A percentile compares a stretch with the other conserved stretches of the same genome.
phyloP scores from a whole-genome alignment of 352 stramenopile genomes.

The Thraustochytrium striatum region DNA sequence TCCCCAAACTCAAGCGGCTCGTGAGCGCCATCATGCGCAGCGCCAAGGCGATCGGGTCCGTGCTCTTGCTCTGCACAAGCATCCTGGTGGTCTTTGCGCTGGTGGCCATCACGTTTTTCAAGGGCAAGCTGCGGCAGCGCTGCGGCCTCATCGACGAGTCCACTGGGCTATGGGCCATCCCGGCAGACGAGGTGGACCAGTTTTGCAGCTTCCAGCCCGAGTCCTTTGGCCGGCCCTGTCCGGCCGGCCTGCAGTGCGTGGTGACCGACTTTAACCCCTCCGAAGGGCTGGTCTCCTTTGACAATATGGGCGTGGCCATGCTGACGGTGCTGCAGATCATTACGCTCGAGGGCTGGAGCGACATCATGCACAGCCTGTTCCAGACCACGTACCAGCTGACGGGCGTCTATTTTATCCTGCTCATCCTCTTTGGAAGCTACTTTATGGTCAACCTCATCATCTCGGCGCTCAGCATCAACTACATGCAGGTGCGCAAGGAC shows the following conservation, averaged over 20 bases:
- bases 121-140: slow-evolving; percentile 47
- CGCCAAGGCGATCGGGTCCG: slow-evolving; percentile 18
- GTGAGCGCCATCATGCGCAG: slow-evolving; percentile 21
- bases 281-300: slow-evolving; percentile 72
- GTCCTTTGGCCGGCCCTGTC: not conserved
- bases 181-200: slow-evolving; percentile 5
- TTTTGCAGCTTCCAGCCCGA: slow-evolving; percentile 22
- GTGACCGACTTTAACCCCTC: slow-evolving; percentile 28
- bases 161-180: slow-evolving; percentile 28
- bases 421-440: slow-evolving; percentile 78
- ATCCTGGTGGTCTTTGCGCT: slow-evolving; percentile 26
- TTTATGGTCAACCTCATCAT: slow-evolving; percentile 81
- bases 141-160: not conserved
- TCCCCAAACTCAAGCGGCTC: slow-evolving; percentile 7
- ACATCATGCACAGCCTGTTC: slow-evolving; percentile 76
- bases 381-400: slow-evolving; percentile 63
- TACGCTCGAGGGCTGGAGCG: slow-evolving; percentile 75
- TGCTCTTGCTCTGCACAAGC: slow-evolving; percentile 8
- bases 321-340: slow-evolving; percentile 80
- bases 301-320: slow-evolving; percentile 70
- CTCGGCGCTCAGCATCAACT: slow-evolving; percentile 64
- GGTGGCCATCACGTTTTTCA: slow-evolving; percentile 43
- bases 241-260: slow-evolving; percentile 8
- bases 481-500: slow-evolving; percentile 42
- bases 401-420: slow-evolving; percentile 67